phyloP scores from a whole-genome alignment of 1,139 yeast species.

The Candida sp. region DNA sequence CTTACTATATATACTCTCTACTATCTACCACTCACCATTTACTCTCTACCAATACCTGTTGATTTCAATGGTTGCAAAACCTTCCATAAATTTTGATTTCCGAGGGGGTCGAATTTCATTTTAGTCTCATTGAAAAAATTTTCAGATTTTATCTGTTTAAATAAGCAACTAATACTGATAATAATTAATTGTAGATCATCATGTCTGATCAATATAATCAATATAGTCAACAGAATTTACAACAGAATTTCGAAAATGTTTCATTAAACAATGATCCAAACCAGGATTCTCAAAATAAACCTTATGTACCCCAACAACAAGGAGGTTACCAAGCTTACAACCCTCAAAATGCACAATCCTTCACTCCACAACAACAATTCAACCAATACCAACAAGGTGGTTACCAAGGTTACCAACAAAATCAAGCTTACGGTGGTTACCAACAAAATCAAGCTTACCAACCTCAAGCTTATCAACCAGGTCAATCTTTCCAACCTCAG shows the following conservation, averaged over 20 bases:
- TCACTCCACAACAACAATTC: slow-evolving; percentile 5
- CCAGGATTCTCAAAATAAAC: slow-evolving; percentile 10
- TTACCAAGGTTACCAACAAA: slow-evolving; percentile 13
- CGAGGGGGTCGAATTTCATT: not conserved
- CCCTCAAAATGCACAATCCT: slow-evolving; percentile 22
- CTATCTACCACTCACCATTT: not conserved
- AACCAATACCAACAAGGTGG: slow-evolving; percentile 2
- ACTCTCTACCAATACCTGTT: not conserved
- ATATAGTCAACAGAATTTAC: slow-evolving; percentile 49
- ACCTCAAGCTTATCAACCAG: slow-evolving; percentile 20
- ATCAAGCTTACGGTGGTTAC: slow-evolving; percentile 10
- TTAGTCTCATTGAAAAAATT: not conserved
- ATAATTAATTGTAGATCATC: not conserved
- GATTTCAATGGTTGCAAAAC: not conserved
- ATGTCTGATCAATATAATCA: slow-evolving; percentile 51
- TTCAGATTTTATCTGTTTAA: not conserved
- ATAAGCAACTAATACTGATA: not conserved
- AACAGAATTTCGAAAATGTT: slow-evolving; percentile 52
- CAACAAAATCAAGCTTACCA: slow-evolving; percentile 23
- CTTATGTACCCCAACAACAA: slow-evolving; percentile 8
- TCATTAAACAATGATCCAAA: slow-evolving; percentile 24
- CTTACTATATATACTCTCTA: too few species aligned
- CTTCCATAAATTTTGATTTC: not conserved
- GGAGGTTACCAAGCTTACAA: slow-evolving; percentile 26
- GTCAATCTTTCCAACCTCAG: slow-evolving; percentile 13